Evolutionary conservation across 257 asterid species (phyloP), one percentile per base, ranked within the genome.

Genomic region (Coffea eugenioides): DNA sequence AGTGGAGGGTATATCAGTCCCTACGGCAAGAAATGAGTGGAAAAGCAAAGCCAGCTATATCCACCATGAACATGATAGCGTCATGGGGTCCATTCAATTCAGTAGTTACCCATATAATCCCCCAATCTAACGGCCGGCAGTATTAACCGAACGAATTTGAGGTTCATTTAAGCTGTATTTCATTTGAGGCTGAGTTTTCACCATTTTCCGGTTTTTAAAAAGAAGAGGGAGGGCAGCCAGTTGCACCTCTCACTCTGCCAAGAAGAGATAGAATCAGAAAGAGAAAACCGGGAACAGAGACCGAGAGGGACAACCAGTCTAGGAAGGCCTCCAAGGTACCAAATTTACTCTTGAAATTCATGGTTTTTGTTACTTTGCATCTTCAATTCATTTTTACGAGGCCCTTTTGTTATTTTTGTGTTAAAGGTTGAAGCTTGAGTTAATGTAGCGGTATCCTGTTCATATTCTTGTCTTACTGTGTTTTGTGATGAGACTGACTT

Each of bases 1-100:
- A 69, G 73, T 39, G 20, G 81, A 75, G 91, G 91, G 89, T 39
- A 83, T 77, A 87, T 79, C 20, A 49, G 94, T 83, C 86, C 78
- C 59, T 39, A 46, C 70, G 31, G 20, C 2, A 72, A 4, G 71
- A 75, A 71, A 67, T 66, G 64, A 31, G 68, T 64, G 73, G 43
- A 75, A 81, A 82, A 77, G 84, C 59, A 46, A 77, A 82, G 88
- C 87, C 90, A 86, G 91, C 93, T 84, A 88, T 62, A 79, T 79
- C 82, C 84, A 84, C 88, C 87, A 27, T 64, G 81, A 43, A 62
- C 70, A 80, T 82, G 88, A 84, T 77, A 89, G 88, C 79, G 90
- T 85, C 87, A 80, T 88, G 91, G 89, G 90, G 69, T 52, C 92
- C 93, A 78, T 87, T 70, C 69, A 56, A 75, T 75, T 75, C 52